Evolutionary conservation across 2,329 filamentous ascomycete genomes (phyloP).

Genomic region (Pseudogymnoascus sp.): DNA sequence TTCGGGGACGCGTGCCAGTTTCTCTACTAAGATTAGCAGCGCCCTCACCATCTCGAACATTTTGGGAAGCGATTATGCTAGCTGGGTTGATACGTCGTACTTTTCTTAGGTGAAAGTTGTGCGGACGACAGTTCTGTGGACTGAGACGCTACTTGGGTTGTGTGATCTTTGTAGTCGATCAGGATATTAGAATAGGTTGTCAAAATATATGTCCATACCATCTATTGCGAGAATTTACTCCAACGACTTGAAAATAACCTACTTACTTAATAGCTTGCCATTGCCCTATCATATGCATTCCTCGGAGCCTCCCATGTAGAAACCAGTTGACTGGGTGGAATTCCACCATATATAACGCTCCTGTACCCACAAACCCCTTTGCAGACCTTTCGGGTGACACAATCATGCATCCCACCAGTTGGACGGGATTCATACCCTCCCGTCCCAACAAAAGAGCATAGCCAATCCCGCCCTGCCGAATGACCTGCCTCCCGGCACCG

Average conservation of each 20-base stretch:
- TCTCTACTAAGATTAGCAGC: constrained; percentile 32
- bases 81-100: constrained; percentile 37
- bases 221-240: neutral
- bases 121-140: neutral
- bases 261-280: neutral
- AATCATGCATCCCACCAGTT: neutral
- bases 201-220: neutral
- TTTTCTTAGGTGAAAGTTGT: constrained; percentile 19
- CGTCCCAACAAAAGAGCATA: neutral
- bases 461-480: neutral
- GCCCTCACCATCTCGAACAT: constrained; percentile 36
- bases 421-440: neutral
- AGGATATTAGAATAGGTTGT: neutral
- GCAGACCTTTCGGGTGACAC: neutral
- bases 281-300: neutral
- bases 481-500: neutral
- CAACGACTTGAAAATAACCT: neutral
- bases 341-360: neutral
- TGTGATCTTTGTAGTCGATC: neutral
- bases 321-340: neutral
- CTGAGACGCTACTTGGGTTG: neutral
- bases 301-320: neutral
- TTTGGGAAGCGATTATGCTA: constrained; percentile 35
- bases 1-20: constrained; percentile 39
- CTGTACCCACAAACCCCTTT: neutral